Percentiles rank a stretch among this genome's conserved stretches.
Evolutionary conservation across 805 yeast genomes (phyloP).

Genomic region (Candida boidinii): DNA sequence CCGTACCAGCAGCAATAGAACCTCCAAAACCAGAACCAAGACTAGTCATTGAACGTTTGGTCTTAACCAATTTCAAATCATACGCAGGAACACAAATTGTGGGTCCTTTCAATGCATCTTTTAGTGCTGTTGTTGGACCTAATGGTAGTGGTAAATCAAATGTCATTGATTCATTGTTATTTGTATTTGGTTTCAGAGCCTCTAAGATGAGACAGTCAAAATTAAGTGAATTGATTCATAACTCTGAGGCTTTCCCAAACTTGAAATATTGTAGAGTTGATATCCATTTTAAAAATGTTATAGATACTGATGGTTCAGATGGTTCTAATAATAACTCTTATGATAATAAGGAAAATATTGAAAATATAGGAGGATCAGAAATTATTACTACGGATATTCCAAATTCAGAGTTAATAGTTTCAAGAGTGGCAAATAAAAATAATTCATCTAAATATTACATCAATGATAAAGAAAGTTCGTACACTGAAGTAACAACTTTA

Average conservation of each 20-base stretch:
- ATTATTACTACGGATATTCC: slow-evolving; percentile 41
- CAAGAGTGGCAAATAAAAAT: slow-evolving; percentile 71
- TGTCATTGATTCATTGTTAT: slow-evolving; percentile 95
- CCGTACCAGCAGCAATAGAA: background rate
- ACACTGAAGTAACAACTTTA: slow-evolving; percentile 68
- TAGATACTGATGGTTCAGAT: slow-evolving; percentile 36
- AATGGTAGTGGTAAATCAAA: slow-evolving; percentile 97
- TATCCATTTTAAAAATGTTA: slow-evolving; percentile 72
- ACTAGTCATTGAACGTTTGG: slow-evolving; percentile 65
- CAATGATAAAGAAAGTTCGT: slow-evolving; percentile 60
- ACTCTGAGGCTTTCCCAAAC: slow-evolving; percentile 64
- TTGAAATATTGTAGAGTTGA: slow-evolving; percentile 81
- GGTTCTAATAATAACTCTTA: slow-evolving; percentile 47
- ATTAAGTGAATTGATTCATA: slow-evolving; percentile 86
- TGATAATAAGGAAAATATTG: slow-evolving; percentile 13
- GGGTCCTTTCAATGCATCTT: slow-evolving; percentile 91
- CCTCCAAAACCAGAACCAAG: slow-evolving; percentile 28
- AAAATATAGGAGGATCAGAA: too few species aligned
- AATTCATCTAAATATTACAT: slow-evolving; percentile 74
- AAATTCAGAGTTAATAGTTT: slow-evolving; percentile 55
- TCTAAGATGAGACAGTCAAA: slow-evolving; percentile 95
- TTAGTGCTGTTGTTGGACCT: slow-evolving; percentile 97
- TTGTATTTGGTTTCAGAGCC: slow-evolving; percentile 96
- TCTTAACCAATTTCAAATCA: slow-evolving; percentile 82
- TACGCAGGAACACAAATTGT: slow-evolving; percentile 90